These are phyloP conservation scores for Cucumis sativus DNA, from an alignment of 306 rosid genomes.

Conservation along the genomic window Cucumber_9930_V3 NC_026659.2:2339001-2339500, in stretches of 20 bases:
- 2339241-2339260: conserved; percentile 7
- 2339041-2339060: neutral
- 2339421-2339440: neutral
- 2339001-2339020: neutral
- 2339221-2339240: neutral
- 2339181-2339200: neutral
- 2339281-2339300: conserved; percentile 1
- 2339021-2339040: neutral
- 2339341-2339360: neutral
- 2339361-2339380: neutral
- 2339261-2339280: conserved; percentile 1
- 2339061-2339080: neutral
- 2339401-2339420: neutral
- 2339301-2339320: conserved; percentile 6
- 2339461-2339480: no score
- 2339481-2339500: neutral
- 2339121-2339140: neutral
- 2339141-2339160: neutral
- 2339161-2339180: neutral
- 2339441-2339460: neutral
- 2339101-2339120: neutral
- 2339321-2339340: conserved; percentile 1
- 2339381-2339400: neutral
- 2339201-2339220: neutral
- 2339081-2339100: neutral